Conservation (phyloP, 2,329 filamentous ascomycete species). For the Xylariales sp. region DNA sequence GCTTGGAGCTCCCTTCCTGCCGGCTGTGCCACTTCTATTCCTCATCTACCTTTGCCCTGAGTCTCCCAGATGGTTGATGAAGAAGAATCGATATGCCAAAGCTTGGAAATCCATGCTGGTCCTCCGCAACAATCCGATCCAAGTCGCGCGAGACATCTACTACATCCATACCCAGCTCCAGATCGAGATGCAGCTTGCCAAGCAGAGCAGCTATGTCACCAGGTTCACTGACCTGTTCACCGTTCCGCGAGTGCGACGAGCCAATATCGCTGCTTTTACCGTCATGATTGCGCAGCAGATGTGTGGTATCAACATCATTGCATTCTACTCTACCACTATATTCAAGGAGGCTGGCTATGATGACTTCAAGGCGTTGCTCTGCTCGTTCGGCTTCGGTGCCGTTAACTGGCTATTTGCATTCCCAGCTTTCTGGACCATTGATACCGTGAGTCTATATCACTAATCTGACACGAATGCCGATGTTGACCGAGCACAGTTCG, state of each 20-base stretch:
- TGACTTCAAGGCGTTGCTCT: constrained; percentile 51
- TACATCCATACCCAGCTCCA: constrained; percentile 61
- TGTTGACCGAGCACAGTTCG: constrained; percentile 48
- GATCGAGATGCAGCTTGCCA: constrained; percentile 49
- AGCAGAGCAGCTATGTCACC: constrained; percentile 51
- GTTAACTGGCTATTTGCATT: constrained; percentile 62
- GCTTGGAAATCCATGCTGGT: constrained; percentile 53
- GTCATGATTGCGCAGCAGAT: constrained; percentile 79
- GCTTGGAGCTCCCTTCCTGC: constrained; percentile 55
- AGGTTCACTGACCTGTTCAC: constrained; percentile 64
- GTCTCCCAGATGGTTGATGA: constrained; percentile 62
- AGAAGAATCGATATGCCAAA: constrained; percentile 57
- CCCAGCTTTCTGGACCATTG: constrained; percentile 61
- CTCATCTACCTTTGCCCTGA: constrained; percentile 64
- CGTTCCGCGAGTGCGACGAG: constrained; percentile 63
- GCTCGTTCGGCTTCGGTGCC: constrained; percentile 61
- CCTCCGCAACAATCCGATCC: constrained; percentile 50
- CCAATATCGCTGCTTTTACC: constrained; percentile 69
- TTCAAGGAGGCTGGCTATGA: constrained; percentile 53
- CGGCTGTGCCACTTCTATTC: constrained; percentile 50
- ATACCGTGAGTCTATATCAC: constrained; percentile 47
- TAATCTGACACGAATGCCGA: constrained; percentile 50
- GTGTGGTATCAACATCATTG: constrained; percentile 38
- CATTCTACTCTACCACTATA: constrained; percentile 62
- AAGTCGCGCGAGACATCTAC: constrained; percentile 58